Percentiles rank a stretch among this genome's conserved stretches.
phyloP scores from a whole-genome alignment of 78 protist species.

The Dictyostelium firmibasis region DNA sequence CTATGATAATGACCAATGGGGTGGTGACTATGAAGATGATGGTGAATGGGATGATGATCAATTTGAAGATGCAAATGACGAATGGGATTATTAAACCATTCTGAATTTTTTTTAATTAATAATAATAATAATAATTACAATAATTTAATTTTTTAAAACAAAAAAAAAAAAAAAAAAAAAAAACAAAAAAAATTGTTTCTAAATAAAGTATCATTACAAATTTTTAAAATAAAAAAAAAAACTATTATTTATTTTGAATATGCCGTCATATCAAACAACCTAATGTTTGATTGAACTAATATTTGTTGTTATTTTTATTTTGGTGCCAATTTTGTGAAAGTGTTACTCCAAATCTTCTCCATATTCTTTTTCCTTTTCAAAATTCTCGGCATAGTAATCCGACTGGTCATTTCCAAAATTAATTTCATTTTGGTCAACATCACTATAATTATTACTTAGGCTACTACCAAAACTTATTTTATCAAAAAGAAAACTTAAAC shows the following conservation, averaged over 20 bases:
- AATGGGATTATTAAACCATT: background rate
- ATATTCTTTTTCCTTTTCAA: background rate
- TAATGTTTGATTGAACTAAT: background rate
- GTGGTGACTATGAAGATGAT: background rate
- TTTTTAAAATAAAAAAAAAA: background rate
- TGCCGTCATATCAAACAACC: background rate
- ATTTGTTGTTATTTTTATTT: background rate
- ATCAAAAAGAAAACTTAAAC: no score
- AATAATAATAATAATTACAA: no score
- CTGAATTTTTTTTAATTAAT: no score
- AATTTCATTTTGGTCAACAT: background rate
- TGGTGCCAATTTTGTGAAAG: background rate
- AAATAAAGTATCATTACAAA: background rate
- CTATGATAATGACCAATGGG: background rate
- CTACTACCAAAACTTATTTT: background rate
- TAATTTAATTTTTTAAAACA: background rate
- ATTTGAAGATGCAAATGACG: background rate
- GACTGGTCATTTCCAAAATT: background rate
- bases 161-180: background rate
- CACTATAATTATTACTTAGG: background rate
- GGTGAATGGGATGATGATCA: background rate
- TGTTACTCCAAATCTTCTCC: background rate
- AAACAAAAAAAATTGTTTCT: background rate
- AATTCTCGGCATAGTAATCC: background rate
- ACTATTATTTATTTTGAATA: no score